These are phyloP conservation scores for Jimgerdemannia flammicorona DNA, from an alignment of 192 early-diverging fungal genomes.

Conservation along the genomic window DNA sequence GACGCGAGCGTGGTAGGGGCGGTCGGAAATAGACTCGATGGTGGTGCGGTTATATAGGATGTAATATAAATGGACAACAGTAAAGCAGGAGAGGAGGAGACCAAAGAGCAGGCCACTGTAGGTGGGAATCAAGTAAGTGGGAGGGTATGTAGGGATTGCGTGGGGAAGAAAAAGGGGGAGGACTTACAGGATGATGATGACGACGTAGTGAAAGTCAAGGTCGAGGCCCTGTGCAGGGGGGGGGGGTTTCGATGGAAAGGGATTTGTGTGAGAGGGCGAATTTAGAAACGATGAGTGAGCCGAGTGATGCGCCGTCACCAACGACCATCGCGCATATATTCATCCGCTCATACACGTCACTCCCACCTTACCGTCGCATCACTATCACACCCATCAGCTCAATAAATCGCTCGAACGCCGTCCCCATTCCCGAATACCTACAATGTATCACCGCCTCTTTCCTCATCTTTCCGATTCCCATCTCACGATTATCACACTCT, in stretches of 20 bases:
- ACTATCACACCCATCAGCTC: too few relatives aligned
- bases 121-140: constrained; percentile 1
- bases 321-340: too few relatives aligned
- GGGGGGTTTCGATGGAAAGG: too few relatives aligned
- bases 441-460: too few relatives aligned
- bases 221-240: not conserved
- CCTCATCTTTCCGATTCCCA: too few relatives aligned
- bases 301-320: not conserved
- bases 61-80: constrained; percentile 34
- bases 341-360: too few relatives aligned
- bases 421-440: too few relatives aligned
- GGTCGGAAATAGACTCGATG: constrained; percentile 39
- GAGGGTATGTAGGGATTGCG: not conserved
- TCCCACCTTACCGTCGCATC: too few relatives aligned
- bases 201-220: constrained; percentile 32
- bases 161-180: not conserved
- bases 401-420: too few relatives aligned
- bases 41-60: constrained; percentile 45
- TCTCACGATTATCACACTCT: too few relatives aligned
- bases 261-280: too few relatives aligned
- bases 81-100: constrained; percentile 37
- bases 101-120: constrained; percentile 39
- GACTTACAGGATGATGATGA: constrained; percentile 22
- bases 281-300: too few relatives aligned
- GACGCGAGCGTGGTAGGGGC: constrained; percentile 29